phyloP scores from a whole-genome alignment of 805 yeast species.

The Metahyphopichia silvanorum region DNA sequence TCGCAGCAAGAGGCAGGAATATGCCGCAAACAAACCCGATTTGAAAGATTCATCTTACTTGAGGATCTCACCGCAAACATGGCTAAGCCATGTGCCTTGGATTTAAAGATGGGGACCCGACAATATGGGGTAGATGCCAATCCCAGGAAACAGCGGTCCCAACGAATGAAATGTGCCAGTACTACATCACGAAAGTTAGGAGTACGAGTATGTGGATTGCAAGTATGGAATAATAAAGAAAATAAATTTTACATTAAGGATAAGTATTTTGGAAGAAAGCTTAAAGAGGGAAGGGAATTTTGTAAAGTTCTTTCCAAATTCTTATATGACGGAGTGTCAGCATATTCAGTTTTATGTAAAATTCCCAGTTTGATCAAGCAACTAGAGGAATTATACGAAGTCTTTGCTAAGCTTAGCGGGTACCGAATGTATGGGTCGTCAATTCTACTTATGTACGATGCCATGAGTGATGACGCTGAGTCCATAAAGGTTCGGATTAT shows the following conservation, averaged over 20 bases:
- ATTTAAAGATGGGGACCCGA: conserved; percentile 96
- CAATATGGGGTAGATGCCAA: conserved; percentile 96
- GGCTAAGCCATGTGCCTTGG: conserved; percentile 85
- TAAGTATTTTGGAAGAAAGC: conserved; percentile 86
- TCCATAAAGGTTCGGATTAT: conserved; percentile 63
- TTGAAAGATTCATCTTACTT: conserved; percentile 78
- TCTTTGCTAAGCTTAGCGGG: conserved; percentile 57
- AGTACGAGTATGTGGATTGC: conserved; percentile 93
- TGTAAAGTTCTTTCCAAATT: conserved; percentile 71
- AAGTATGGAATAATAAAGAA: conserved; percentile 59
- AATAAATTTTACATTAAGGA: conserved; percentile 65
- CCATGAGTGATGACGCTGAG: conserved; percentile 21
- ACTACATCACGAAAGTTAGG: conserved; percentile 86
- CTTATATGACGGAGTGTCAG: conserved; percentile 68
- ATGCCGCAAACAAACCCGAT: conserved; percentile 46
- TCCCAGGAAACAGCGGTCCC: conserved; percentile 68
- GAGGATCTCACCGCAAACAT: conserved; percentile 89
- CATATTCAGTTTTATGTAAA: conserved; percentile 58
- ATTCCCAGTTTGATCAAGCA: conserved; percentile 64
- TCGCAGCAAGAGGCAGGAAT: conserved; percentile 10
- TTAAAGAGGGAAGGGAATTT: conserved; percentile 72
- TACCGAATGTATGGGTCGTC: conserved; percentile 93
- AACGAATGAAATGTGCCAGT: conserved; percentile 70
- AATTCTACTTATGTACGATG: conserved; percentile 85
- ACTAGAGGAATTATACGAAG: conserved; percentile 53